Evolutionary conservation across 208 protist genomes (phyloP).

Genomic region (Crithidia acanthocephali): DNA sequence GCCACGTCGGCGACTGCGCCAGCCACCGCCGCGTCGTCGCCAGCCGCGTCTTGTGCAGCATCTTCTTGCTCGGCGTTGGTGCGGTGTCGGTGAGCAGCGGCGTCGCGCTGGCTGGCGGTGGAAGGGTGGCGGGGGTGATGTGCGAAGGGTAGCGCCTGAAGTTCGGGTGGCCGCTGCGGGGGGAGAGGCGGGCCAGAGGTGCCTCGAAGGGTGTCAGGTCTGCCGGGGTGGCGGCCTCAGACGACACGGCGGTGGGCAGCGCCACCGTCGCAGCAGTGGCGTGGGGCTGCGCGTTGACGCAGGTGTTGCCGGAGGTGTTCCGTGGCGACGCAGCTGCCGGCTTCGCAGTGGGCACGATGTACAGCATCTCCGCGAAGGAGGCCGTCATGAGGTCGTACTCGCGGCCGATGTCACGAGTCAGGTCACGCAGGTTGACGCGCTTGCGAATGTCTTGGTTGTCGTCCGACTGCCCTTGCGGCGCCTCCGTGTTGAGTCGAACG

Average conservation of each 20-base stretch:
- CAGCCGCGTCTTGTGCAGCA: not conserved
- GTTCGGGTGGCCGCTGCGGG: not conserved
- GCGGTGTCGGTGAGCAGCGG: conserved; percentile 3
- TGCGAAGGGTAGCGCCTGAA: conserved; percentile 11
- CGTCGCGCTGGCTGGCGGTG: not conserved
- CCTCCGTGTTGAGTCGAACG: not conserved
- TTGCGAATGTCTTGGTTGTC: not conserved
- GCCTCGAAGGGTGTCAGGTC: not conserved
- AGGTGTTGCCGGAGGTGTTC: too few species aligned
- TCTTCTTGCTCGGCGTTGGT: conserved; percentile 6
- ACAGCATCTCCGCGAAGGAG: conserved; percentile 2
- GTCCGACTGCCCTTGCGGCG: not conserved
- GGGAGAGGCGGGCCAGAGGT: not conserved
- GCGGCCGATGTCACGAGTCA: not conserved
- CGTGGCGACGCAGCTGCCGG: not conserved
- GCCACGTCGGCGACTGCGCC: not conserved
- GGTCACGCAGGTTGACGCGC: not conserved
- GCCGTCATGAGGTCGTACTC: conserved; percentile 7
- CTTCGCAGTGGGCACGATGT: not conserved
- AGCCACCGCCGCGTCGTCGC: not conserved
- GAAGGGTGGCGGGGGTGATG: conserved; percentile 3
- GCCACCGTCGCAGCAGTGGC: too few species aligned
- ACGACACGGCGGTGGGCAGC: too few species aligned
- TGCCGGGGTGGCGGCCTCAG: not conserved
- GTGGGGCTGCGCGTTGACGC: too few species aligned